phyloP scores from a whole-genome alignment of 495 filamentous ascomycete species.

The Friedmanniomyces simplex region DNA sequence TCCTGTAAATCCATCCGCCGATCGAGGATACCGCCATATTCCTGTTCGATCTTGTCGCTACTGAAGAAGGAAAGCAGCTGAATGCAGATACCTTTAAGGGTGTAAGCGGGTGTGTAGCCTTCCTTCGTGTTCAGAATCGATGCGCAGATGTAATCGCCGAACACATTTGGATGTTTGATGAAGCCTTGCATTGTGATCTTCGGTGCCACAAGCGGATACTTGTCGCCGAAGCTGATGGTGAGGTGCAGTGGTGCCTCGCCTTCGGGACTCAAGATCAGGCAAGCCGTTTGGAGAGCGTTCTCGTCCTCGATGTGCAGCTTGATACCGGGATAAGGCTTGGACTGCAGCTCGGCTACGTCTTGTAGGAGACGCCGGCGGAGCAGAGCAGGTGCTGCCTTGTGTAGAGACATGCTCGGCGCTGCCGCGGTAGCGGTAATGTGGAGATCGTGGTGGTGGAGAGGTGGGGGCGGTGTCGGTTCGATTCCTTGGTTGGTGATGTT shows the following conservation, averaged over 20 bases:
- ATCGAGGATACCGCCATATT: conserved; percentile 10
- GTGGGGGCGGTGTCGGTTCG: too few species aligned
- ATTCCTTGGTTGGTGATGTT: too few species aligned
- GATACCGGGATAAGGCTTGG: conserved; percentile 38
- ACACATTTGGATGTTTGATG: conserved; percentile 46
- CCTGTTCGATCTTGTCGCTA: conserved; percentile 40
- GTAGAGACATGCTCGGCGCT: too few species aligned
- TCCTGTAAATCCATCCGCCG: background rate
- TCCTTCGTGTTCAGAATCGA: conserved; percentile 35
- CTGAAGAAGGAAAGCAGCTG: conserved; percentile 53
- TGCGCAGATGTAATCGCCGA: conserved; percentile 39
- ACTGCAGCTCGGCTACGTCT: conserved; percentile 39
- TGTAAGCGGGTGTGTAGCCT: conserved; percentile 42
- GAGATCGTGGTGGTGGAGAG: too few species aligned
- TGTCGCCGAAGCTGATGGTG: conserved; percentile 34
- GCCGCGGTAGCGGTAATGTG: too few species aligned
- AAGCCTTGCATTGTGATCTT: conserved; percentile 38
- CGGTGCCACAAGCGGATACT: conserved; percentile 39
- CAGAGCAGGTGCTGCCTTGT: too few species aligned
- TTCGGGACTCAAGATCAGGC: conserved; percentile 31
- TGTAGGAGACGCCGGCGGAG: conserved; percentile 15
- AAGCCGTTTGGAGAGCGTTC: conserved; percentile 31
- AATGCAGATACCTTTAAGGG: conserved; percentile 40
- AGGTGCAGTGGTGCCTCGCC: conserved; percentile 30
- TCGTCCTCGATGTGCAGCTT: conserved; percentile 29